Base-by-base conservation (phyloP, 1,284 basidiomycete genomes). In the Marasmius tenuissimus region DNA sequence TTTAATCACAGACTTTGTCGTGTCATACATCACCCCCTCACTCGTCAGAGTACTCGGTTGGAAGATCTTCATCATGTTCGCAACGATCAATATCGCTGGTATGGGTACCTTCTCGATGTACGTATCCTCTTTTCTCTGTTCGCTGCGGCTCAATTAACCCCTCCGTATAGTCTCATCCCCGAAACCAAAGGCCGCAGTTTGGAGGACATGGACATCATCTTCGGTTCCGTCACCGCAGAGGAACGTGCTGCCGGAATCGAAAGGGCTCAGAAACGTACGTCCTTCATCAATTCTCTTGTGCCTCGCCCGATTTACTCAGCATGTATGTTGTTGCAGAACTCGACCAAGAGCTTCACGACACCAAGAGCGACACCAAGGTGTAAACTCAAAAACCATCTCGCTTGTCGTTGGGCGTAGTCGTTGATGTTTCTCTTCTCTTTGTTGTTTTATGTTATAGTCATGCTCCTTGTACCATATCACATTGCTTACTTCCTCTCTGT, bases 161-260 rank as follows among this genome's bases (percentile, higher is more conserved):
- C 9, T 14, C 38, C 14, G 38, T 45, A 3, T 60, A 87, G 86
- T 1, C 57, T 86, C 35, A 84, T 89, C 63, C 90, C 90, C 0
- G 92, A 93, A 76, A 93, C 91, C 6, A 89, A 89, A 71, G 89
- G 89, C 8, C 81, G 83, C 60, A 86, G 83, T 69, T 75, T 92
- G 65, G 89, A 91, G 69, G 88, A 90, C 69, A 92, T 93, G 90
- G 92, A 94, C 71, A 73, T 93, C 69, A 81, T 94, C 65, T 93
- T 94, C 68, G 92, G 91, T 3, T 69, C 86, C 0, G 81, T 92
- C 33, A 80, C 80, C 20, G 77, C 76, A 22, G 87, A 86, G 67
- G 70, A 86, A 66, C 84, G 89, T 60, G 76, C 78, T 55, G 82
- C 78, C 3, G 78, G 86, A 60, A 86, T 91, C 63, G 74, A 74